phyloP scores from a whole-genome alignment of 192 early-diverging fungal species.

The Paraglomus brasilianum region DNA sequence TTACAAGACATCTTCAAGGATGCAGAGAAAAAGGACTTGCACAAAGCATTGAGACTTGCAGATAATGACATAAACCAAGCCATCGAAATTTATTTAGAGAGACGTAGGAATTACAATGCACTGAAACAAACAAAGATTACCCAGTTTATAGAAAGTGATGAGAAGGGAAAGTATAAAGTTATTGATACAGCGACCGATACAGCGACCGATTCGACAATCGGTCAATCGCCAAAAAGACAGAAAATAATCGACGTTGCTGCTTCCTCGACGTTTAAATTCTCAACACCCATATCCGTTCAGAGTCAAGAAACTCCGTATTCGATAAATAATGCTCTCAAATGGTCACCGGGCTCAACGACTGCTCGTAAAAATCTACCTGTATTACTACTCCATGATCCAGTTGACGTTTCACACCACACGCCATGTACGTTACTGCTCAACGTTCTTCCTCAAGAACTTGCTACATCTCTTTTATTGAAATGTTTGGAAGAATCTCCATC shows the following conservation, averaged over 20 bases:
- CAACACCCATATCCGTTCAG: too few species aligned
- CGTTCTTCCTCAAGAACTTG: constrained; percentile 37
- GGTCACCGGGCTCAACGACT: background rate
- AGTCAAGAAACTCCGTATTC: too few species aligned
- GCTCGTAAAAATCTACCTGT: background rate
- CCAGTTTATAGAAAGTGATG: background rate
- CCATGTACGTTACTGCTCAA: constrained; percentile 40
- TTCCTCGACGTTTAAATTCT: too few species aligned
- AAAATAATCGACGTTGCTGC: too few species aligned
- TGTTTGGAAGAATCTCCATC: constrained; percentile 41
- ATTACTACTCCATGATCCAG: constrained; percentile 32
- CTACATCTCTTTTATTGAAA: constrained; percentile 31
- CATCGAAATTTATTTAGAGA: background rate
- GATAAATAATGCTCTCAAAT: too few species aligned
- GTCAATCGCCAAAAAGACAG: background rate
- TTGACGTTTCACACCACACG: constrained; percentile 34
- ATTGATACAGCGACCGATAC: background rate
- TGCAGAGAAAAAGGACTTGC: background rate
- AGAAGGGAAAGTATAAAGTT: background rate
- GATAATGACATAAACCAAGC: background rate
- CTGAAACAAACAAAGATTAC: constrained; percentile 3
- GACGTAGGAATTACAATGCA: background rate
- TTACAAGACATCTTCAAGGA: background rate
- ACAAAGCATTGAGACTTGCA: background rate
- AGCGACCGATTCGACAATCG: background rate